Base-by-base conservation (phyloP, 2,329 filamentous ascomycete genomes). In the Paraconiothyrium brasiliense region DNA sequence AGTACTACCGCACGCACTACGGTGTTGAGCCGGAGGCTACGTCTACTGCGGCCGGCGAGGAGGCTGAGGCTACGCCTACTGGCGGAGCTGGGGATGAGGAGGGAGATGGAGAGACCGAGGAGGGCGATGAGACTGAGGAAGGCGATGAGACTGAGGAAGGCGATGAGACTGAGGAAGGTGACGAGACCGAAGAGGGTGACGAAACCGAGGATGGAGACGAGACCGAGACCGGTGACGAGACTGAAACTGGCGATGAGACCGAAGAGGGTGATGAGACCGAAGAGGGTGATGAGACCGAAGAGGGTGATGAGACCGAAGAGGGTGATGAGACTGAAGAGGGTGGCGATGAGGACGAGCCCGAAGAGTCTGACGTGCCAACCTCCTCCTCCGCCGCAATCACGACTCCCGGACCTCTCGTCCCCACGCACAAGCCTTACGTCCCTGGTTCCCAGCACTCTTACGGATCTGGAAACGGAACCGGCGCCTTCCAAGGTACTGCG, bases 401-500 rank as follows among this genome's bases (percentile, higher is more conserved):
- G 1, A 55, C 52, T 34, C 52, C 52, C 14, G 39, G 39, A 2
- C 22, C 52, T 46, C 52, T 46, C 24, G 13, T 30, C 27, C 52
- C 52, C 30, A 55, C 52, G 7, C 24, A 35, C 27, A 55, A 14
- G 39, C 52, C 52, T 22, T 55, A 34, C n/a, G 27, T 2, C 11
- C 52, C 52, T 27, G 39, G 14, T 24, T 13, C 39, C 24, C 9
- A 34, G 52, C 52, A 39, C 24, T 44, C 52, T 24, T 55, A 55
- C 52, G 39, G 13, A 6, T 39, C 52, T n/a, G 52, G 52, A 24
- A 55, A 55, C 16, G 52, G 37, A 35, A 55, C 52, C 24, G 41
- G 41, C 10, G 30, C 30, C 27, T 32, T 46, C 27, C 24, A 24
- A 13, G 52, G 39, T 13, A 55, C 24, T 35, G 52, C 39, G 8